Base-by-base conservation (phyloP, 1,284 basidiomycete genomes). In the Flammula alnicola region DNA sequence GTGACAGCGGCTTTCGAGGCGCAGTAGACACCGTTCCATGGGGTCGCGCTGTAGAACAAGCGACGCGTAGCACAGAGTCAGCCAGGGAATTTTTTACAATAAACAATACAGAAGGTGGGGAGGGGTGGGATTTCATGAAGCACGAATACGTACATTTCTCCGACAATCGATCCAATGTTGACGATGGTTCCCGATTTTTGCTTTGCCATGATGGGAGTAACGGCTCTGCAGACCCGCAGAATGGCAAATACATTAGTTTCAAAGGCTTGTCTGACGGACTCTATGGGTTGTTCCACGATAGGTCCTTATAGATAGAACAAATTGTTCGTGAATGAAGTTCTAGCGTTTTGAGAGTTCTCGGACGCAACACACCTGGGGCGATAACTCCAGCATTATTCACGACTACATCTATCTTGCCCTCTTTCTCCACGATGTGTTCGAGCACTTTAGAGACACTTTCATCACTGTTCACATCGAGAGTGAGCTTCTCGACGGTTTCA, bases 81-180 rank as follows among this genome's bases (percentile, higher is more conserved):
- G n/a, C n/a, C n/a, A n/a, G n/a, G n/a, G n/a, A n/a, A n/a, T n/a
- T n/a, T n/a, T n/a, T n/a, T n/a, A n/a, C n/a, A n/a, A n/a, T n/a
- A n/a, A n/a, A n/a, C n/a, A n/a, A n/a, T n/a, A n/a, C n/a, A n/a
- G n/a, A n/a, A n/a, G n/a, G n/a, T n/a, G n/a, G n/a, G n/a, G n/a
- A n/a, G n/a, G n/a, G n/a, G n/a, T n/a, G n/a, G n/a, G n/a, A n/a
- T n/a, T 32, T 23, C 22, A n/a, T 9, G 11, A 25, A 37, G 19
- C 11, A 20, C 22, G 29, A 38, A 19, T 22, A 72, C 80, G 55
- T 61, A 82, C 79, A 79, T 67, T 35, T 82, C 75, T 5, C 79
- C 88, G 9, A 77, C 79, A 33, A 88, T 66, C 1, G 85, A 88
- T 12, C 89, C 86, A 16, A 91, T 79, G 61, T 91, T 91, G 44